Conservation (phyloP, 805 yeast genomes). For the Candida alai region DNA sequence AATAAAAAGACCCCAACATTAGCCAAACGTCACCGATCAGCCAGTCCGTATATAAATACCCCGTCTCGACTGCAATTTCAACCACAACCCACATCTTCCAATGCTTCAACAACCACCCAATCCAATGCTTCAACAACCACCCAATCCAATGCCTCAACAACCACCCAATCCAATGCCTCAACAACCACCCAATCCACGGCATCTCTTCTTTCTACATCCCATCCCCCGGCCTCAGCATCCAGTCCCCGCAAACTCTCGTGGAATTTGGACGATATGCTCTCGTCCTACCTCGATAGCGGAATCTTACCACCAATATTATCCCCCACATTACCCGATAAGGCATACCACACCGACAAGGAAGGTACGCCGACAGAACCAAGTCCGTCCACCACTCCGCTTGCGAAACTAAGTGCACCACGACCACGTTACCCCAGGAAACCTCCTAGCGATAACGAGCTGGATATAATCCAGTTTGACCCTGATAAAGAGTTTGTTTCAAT, state of each 20-base stretch:
- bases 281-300: slow-evolving; percentile 30
- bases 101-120: not conserved
- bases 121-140: not conserved
- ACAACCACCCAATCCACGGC: not conserved
- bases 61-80: too few species aligned
- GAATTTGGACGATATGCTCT: slow-evolving; percentile 39
- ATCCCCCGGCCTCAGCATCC: not conserved
- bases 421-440: slow-evolving; percentile 8
- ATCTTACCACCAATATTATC: slow-evolving; percentile 36
- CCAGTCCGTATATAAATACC: slow-evolving; percentile 16
- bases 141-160: too few species aligned
- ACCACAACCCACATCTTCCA: not conserved
- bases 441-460: too few species aligned
- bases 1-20: slow-evolving; percentile 4
- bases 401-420: slow-evolving; percentile 3
- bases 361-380: not conserved
- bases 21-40: slow-evolving; percentile 12
- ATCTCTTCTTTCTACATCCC: not conserved
- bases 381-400: not conserved
- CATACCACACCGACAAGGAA: too few species aligned
- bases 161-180: not conserved
- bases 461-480: too few species aligned
- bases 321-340: slow-evolving; percentile 31
- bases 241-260: slow-evolving; percentile 15
- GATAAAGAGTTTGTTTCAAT: too few species aligned